Percentiles rank a stretch among this genome's conserved stretches.
These are phyloP conservation scores for Cryomyces antarcticus DNA, from an alignment of 495 filamentous ascomycete species.

Conservation along the genomic window DNA sequence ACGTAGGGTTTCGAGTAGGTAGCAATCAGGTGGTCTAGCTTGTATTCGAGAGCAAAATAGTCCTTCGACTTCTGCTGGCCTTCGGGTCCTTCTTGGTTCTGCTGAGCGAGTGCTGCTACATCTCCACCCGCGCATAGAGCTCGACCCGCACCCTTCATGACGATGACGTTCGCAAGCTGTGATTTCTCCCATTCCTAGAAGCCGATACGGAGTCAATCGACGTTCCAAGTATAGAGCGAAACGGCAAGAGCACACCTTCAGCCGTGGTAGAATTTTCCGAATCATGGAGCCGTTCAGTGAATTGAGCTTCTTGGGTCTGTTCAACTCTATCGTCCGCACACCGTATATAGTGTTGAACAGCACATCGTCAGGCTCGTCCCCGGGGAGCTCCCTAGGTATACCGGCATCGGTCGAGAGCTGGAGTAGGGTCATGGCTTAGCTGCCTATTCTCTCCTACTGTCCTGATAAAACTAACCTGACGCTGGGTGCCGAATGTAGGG, in stretches of 20 bases:
- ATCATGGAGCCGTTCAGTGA: conserved; percentile 86
- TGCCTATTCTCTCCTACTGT: background rate
- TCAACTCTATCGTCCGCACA: conserved; percentile 80
- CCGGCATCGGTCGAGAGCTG: conserved; percentile 11
- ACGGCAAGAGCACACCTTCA: conserved; percentile 30
- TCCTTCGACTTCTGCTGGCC: conserved; percentile 51
- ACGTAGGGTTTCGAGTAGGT: conserved; percentile 86
- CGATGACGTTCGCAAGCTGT: conserved; percentile 73
- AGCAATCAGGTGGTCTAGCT: conserved; percentile 85
- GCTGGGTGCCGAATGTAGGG: conserved; percentile 28
- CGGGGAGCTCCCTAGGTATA: conserved; percentile 14
- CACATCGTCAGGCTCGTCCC: conserved; percentile 75
- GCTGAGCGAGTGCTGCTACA: conserved; percentile 51
- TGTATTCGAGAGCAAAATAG: conserved; percentile 86
- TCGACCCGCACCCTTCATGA: conserved; percentile 73
- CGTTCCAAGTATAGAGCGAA: conserved; percentile 3
- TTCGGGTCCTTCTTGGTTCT: conserved; percentile 43
- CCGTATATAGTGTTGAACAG: conserved; percentile 76
- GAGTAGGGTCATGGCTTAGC: background rate
- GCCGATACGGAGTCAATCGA: background rate
- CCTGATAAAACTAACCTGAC: background rate
- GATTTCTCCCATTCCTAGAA: conserved; percentile 78
- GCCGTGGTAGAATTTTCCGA: conserved; percentile 67
- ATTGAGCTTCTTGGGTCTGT: conserved; percentile 78
- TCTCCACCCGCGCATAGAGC: conserved; percentile 92